Base-by-base conservation (phyloP, 805 yeast species). In the Lachancea mirantina region DNA sequence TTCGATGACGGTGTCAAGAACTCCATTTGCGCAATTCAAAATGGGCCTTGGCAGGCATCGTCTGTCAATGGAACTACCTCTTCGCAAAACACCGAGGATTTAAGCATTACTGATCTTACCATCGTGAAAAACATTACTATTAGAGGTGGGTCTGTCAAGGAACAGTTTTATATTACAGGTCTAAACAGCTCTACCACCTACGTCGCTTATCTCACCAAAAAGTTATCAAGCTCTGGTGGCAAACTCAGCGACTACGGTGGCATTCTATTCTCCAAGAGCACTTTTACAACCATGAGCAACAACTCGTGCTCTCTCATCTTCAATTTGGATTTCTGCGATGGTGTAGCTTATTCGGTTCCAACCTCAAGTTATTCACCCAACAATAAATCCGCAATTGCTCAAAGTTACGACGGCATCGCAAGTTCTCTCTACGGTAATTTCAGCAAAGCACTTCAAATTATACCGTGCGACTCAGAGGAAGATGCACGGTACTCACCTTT, bases 331-430 rank as follows among this genome's bases (percentile, higher is more conserved):
- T 87, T 87, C 49, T 89, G 98, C 56, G 56, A 66, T 19, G 72
- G 74, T 28, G 94, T 89, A 15, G 92, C 95, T 1, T 89, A 88
- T 58, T 70, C 95, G 0, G 95, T 84, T 0, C 97, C 97, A 0
- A 65, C 62, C 18, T 56, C 72, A 1, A 40, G 62, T 1, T 39
- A 50, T 3, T 60, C 59, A 19, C 55, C 57, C 2, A 51, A 50
- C 21, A 59, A 57, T 13, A 51, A 52, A 26, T 47, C 55, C 1
- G 48, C 59, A 4, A 51, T 78, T 19, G 63, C 67, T 2, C 21
- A 42, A 0, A 47, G 71, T 13, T 89, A 85, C 50, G 96, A 89
- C 50, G 47, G 62, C 25, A 61, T 75, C 41, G 87, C 95, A 0
- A 45, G 50, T 11, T 51, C 55, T 0, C 49, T 73, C 8, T 89